Evolutionary conservation across 2,329 filamentous ascomycete genomes (phyloP).

Genomic region (Cercospora sp.): DNA sequence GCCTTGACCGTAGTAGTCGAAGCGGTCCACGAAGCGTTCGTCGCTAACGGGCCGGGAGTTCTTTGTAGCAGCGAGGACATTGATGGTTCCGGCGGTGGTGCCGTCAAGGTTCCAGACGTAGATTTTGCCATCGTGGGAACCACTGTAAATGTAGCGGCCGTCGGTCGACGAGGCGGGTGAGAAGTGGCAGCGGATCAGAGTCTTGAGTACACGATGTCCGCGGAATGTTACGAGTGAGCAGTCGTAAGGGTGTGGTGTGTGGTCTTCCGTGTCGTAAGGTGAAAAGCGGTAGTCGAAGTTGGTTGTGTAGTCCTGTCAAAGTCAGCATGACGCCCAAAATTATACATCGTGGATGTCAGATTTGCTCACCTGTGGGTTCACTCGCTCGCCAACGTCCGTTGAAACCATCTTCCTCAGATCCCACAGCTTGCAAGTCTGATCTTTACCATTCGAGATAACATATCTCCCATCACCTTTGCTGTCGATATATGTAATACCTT

Average conservation of each 20-base stretch:
- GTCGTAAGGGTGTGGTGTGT: slow-evolving; percentile 76
- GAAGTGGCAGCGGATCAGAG: slow-evolving; percentile 93
- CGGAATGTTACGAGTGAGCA: slow-evolving; percentile 92
- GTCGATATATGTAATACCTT: slow-evolving; percentile 66
- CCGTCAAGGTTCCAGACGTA: slow-evolving; percentile 94
- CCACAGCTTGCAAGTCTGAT: slow-evolving; percentile 97
- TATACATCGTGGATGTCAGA: background rate
- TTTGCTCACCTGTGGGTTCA: slow-evolving; percentile 49
- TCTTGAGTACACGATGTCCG: slow-evolving; percentile 84
- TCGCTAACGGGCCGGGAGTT: slow-evolving; percentile 59
- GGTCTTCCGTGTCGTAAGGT: slow-evolving; percentile 64
- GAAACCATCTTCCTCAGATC: slow-evolving; percentile 87
- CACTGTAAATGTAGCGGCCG: slow-evolving; percentile 88
- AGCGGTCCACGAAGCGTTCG: slow-evolving; percentile 57
- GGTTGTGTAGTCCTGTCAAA: slow-evolving; percentile 54
- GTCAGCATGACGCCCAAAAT: background rate
- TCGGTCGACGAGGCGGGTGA: slow-evolving; percentile 83
- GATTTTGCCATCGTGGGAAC: slow-evolving; percentile 84
- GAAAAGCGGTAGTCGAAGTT: slow-evolving; percentile 75
- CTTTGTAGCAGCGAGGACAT: slow-evolving; percentile 71
- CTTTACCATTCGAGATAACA: slow-evolving; percentile 90
- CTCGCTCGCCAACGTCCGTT: slow-evolving; percentile 61
- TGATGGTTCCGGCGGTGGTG: slow-evolving; percentile 72
- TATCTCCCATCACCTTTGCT: slow-evolving; percentile 89
- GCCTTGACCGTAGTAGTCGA: slow-evolving; percentile 58